Percentiles rank a stretch among this genome's conserved stretches.
phyloP scores from a whole-genome alignment of 257 asterid genomes.

The Thymus quinquecostatus region DNA sequence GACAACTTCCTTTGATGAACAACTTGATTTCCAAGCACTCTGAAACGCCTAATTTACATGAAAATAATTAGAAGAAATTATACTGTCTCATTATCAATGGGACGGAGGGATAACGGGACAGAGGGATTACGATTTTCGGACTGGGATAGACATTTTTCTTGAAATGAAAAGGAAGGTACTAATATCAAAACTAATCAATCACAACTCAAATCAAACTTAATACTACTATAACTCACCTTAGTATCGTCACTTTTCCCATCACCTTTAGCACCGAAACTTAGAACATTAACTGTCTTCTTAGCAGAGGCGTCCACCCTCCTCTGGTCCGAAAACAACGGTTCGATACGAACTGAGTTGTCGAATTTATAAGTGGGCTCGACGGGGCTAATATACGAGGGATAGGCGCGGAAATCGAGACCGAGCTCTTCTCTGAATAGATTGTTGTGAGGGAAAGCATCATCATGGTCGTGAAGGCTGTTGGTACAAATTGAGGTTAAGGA shows the following conservation, averaged over 20 bases:
- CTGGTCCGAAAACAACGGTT: not conserved
- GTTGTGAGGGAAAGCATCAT: slow-evolving; percentile 16
- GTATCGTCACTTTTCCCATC: slow-evolving; percentile 63
- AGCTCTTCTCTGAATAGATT: slow-evolving; percentile 36
- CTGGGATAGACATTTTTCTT: too few species aligned
- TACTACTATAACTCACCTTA: slow-evolving; percentile 32
- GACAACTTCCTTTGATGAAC: slow-evolving; percentile 47
- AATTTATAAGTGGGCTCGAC: slow-evolving; percentile 15
- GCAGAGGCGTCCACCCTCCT: slow-evolving; percentile 17
- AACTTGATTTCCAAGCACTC: slow-evolving; percentile 53
- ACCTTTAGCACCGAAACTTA: slow-evolving; percentile 60
- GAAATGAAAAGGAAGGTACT: too few species aligned
- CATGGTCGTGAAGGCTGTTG: slow-evolving; percentile 24
- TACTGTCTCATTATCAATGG: too few species aligned
- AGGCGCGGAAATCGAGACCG: slow-evolving; percentile 45
- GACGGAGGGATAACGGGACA: too few species aligned
- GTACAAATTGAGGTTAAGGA: slow-evolving; percentile 27
- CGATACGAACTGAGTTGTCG: slow-evolving; percentile 21
- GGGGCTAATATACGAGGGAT: slow-evolving; percentile 41
- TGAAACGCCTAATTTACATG: slow-evolving; percentile 47
- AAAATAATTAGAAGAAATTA: not conserved
- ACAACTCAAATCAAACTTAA: too few species aligned
- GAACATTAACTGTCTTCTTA: slow-evolving; percentile 31
- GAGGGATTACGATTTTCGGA: too few species aligned
- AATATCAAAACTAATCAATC: not conserved